Conservation (phyloP, 441 rosid species). For the Biscutella auriculata region DNA sequence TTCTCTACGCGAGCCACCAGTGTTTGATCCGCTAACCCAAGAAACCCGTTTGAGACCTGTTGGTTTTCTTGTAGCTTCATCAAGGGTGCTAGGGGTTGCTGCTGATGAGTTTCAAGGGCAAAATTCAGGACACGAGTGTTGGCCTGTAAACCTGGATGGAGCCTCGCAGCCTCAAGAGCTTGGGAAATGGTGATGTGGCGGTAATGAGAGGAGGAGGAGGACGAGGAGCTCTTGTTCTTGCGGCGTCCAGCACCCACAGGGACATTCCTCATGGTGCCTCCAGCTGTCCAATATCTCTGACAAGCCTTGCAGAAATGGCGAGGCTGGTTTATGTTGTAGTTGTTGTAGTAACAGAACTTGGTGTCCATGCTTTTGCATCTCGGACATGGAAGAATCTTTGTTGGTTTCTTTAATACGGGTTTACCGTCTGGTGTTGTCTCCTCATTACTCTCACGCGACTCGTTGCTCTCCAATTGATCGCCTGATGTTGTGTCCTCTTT, state of each 20-base stretch:
- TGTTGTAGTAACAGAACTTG: conserved; percentile 86
- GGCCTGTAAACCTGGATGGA: conserved; percentile 36
- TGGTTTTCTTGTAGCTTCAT: conserved; percentile 34
- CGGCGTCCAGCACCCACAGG: conserved; percentile 91
- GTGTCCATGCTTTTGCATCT: conserved; percentile 91
- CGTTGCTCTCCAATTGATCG: conserved; percentile 29
- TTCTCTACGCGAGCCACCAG: conserved; percentile 25
- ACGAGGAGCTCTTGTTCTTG: conserved; percentile 62
- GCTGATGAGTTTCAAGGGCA: conserved; percentile 36
- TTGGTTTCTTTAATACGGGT: conserved; percentile 59
- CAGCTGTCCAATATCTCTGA: conserved; percentile 90
- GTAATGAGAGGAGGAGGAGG: conserved; percentile 26
- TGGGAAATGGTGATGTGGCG: conserved; percentile 66
- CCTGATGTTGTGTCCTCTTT: conserved; percentile 31
- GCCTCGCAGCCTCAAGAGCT: conserved; percentile 57
- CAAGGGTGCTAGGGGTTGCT: conserved; percentile 36
- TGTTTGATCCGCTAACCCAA: conserved; percentile 23
- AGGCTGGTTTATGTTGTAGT: conserved; percentile 80
- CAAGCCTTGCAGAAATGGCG: conserved; percentile 91
- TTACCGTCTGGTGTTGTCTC: conserved; percentile 18
- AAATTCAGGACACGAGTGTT: conserved; percentile 60
- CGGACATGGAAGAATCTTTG: conserved; percentile 77
- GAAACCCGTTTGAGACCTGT: conserved; percentile 35
- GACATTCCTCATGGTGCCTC: conserved; percentile 85
- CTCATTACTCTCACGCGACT: conserved; percentile 21